Conservation (phyloP, 2,329 filamentous ascomycete genomes). For the Chaetomiaceae sp. region DNA sequence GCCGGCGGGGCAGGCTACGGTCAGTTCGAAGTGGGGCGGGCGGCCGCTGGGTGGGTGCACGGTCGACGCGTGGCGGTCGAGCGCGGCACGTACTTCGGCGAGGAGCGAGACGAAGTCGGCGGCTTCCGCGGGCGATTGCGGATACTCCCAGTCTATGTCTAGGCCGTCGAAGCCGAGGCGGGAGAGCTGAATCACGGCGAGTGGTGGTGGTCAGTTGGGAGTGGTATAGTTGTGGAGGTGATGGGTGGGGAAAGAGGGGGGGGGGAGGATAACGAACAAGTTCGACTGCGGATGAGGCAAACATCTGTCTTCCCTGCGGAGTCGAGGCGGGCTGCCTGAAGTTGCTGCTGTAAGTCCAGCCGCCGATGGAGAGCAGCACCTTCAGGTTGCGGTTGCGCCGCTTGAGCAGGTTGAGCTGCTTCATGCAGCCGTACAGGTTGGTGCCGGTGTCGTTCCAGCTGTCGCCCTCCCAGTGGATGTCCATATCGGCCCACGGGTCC, state of each 20-base stretch:
- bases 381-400: conserved; percentile 77
- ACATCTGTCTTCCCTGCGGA: conserved; percentile 60
- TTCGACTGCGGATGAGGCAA: conserved; percentile 69
- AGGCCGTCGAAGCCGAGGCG: conserved; percentile 74
- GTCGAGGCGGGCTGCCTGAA: conserved; percentile 74
- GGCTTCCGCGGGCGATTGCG: conserved; percentile 51
- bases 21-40: conserved; percentile 57
- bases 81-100: conserved; percentile 49
- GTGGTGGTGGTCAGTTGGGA: neutral
- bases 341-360: conserved; percentile 87
- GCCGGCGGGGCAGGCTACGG: conserved; percentile 61
- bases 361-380: conserved; percentile 79
- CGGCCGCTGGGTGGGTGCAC: conserved; percentile 33
- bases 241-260: neutral
- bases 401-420: conserved; percentile 84
- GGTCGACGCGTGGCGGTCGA: conserved; percentile 53
- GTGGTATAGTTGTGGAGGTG: neutral
- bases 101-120: conserved; percentile 57
- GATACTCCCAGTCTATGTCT: conserved; percentile 68
- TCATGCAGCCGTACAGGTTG: conserved; percentile 84
- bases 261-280: conserved; percentile 40
- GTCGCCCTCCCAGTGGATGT: conserved; percentile 69
- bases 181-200: conserved; percentile 45
- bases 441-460: conserved; percentile 67
- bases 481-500: conserved; percentile 61